phyloP scores from a whole-genome alignment of 495 filamentous ascomycete genomes.

The Penicillium bovifimosum region DNA sequence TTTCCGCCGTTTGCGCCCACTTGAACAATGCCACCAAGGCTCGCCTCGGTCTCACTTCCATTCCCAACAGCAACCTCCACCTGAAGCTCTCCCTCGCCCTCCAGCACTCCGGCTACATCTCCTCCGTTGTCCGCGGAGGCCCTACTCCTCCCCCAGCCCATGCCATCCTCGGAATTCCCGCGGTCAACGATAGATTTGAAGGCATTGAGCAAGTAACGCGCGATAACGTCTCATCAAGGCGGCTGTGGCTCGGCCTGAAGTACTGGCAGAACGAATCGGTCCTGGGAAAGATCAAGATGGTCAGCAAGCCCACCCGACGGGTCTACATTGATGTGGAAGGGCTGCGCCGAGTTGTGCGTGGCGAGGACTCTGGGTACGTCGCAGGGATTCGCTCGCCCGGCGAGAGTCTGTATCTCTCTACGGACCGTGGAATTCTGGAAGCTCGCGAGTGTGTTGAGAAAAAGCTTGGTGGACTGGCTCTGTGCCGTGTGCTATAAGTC shows the following conservation, averaged over 20 bases:
- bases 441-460: slow-evolving; percentile 78
- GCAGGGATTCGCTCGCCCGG: slow-evolving; percentile 70
- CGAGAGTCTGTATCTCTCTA: slow-evolving; percentile 77
- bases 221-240: slow-evolving; percentile 67
- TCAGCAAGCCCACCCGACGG: slow-evolving; percentile 71
- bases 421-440: slow-evolving; percentile 78
- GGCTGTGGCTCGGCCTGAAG: slow-evolving; percentile 90
- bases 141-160: slow-evolving; percentile 56
- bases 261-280: slow-evolving; percentile 89
- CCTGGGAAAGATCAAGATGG: slow-evolving; percentile 59
- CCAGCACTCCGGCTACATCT: slow-evolving; percentile 77
- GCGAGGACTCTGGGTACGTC: slow-evolving; percentile 57
- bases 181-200: slow-evolving; percentile 30
- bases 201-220: slow-evolving; percentile 59
- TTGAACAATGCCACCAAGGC: slow-evolving; percentile 89
- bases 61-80: slow-evolving; percentile 77
- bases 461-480: slow-evolving; percentile 74
- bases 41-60: slow-evolving; percentile 78
- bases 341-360: slow-evolving; percentile 59
- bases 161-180: slow-evolving; percentile 43
- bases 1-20: slow-evolving; percentile 82
- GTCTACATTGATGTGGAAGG: slow-evolving; percentile 57
- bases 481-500: slow-evolving; percentile 60
- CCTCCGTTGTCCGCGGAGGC: slow-evolving; percentile 74
- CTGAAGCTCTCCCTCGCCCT: slow-evolving; percentile 69